Percentiles rank a stretch among this genome's conserved stretches.
Evolutionary conservation across 805 yeast genomes (phyloP).

Genomic region (Saccharomycopsis sp.): DNA sequence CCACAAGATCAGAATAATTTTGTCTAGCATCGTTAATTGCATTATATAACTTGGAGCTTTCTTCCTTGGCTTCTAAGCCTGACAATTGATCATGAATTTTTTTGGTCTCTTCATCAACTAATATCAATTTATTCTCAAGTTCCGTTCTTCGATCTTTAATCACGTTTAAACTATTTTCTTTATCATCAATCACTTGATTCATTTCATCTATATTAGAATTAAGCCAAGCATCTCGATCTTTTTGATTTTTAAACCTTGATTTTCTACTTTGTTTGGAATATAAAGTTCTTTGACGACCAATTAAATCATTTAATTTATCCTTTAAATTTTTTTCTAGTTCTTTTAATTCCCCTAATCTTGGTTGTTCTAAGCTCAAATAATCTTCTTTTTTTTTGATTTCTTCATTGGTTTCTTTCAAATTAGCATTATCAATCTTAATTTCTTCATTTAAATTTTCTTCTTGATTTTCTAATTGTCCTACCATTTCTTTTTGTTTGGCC

Average conservation of each 20-base stretch:
- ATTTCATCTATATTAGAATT: slow-evolving; percentile 35
- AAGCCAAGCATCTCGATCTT: slow-evolving; percentile 64
- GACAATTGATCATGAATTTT: slow-evolving; percentile 29
- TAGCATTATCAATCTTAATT: slow-evolving; percentile 22
- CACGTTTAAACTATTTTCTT: too few relatives aligned
- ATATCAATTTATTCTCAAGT: slow-evolving; percentile 20
- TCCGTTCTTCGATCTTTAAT: too few relatives aligned
- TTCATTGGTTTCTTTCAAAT: slow-evolving; percentile 21
- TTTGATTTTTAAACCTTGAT: slow-evolving; percentile 41
- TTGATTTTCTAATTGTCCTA: slow-evolving; percentile 33
- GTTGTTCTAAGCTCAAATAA: slow-evolving; percentile 18
- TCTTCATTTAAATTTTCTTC: slow-evolving; percentile 26
- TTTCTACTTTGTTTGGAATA: slow-evolving; percentile 65
- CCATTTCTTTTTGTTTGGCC: slow-evolving; percentile 38
- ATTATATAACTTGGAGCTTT: slow-evolving; percentile 25
- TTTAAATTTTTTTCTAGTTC: slow-evolving; percentile 32
- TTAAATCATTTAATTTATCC: slow-evolving; percentile 30
- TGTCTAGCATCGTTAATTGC: slow-evolving; percentile 27
- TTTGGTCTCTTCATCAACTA: slow-evolving; percentile 24
- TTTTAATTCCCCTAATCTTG: slow-evolving; percentile 27
- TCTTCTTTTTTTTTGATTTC: slow-evolving; percentile 29
- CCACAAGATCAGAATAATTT: slow-evolving; percentile 38
- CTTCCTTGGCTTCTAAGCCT: slow-evolving; percentile 26
- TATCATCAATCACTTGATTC: slow-evolving; percentile 23
- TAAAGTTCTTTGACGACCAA: slow-evolving; percentile 45